Evolutionary conservation across 2,329 filamentous ascomycete genomes (phyloP).

Genomic region (Claviceps sp.): DNA sequence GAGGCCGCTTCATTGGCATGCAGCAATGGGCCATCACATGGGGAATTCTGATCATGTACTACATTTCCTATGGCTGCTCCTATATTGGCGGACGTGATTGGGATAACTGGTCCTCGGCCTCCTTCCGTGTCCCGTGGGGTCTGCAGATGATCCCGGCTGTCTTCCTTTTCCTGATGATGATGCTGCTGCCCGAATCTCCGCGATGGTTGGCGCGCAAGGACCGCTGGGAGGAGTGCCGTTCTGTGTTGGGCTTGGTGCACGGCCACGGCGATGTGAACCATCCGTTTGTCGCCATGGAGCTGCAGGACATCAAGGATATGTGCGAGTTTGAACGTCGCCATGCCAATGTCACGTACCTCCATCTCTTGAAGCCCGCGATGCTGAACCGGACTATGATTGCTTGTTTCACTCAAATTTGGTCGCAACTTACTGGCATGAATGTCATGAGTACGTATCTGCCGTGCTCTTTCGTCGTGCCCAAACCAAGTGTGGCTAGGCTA

Average conservation of each 20-base stretch:
- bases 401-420: constrained; percentile 41
- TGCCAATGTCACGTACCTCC: constrained; percentile 54
- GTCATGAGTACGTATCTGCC: constrained; percentile 35
- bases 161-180: constrained; percentile 44
- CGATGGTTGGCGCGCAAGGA: constrained; percentile 51
- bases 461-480: background rate
- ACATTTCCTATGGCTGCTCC: constrained; percentile 50
- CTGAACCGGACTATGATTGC: constrained; percentile 38
- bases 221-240: constrained; percentile 44
- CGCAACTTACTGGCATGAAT: constrained; percentile 43
- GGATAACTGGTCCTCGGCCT: constrained; percentile 29
- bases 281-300: constrained; percentile 53
- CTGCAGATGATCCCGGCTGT: constrained; percentile 50
- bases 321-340: constrained; percentile 61
- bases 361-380: constrained; percentile 59
- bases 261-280: constrained; percentile 50
- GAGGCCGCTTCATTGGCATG: constrained; percentile 54
- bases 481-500: background rate
- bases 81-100: constrained; percentile 32
- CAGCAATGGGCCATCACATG: constrained; percentile 66
- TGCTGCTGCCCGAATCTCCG: constrained; percentile 47
- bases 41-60: constrained; percentile 55
- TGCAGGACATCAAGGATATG: constrained; percentile 59
- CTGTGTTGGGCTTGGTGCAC: constrained; percentile 44
- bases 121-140: constrained; percentile 53